Evolutionary conservation across 2,329 filamentous ascomycete species (phyloP).

Genomic region (Lachnellula cervina): DNA sequence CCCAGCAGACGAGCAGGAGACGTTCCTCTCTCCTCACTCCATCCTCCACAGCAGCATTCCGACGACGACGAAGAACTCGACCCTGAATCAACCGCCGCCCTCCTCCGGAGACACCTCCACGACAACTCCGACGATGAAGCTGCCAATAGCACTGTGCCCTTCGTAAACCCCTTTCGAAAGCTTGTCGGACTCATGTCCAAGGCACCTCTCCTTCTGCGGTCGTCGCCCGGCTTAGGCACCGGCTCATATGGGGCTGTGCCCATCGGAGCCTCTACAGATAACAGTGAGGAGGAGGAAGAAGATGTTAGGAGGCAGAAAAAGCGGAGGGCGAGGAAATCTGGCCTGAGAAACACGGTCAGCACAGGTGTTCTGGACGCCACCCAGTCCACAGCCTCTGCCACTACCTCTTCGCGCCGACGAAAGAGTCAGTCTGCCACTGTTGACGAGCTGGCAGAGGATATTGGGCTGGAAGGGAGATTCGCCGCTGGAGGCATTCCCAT

Average conservation of each 20-base stretch:
- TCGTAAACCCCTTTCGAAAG: slow-evolving; percentile 18
- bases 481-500: slow-evolving; percentile 21
- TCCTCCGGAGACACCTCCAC: slow-evolving; percentile 22
- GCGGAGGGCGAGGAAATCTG: slow-evolving; percentile 24
- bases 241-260: slow-evolving; percentile 58
- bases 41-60: slow-evolving; percentile 1
- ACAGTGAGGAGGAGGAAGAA: slow-evolving; percentile 30
- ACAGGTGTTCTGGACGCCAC: slow-evolving; percentile 5
- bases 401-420: slow-evolving; percentile 4
- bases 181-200: slow-evolving; percentile 36
- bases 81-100: slow-evolving; percentile 24
- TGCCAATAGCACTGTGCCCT: slow-evolving; percentile 1
- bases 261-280: slow-evolving; percentile 36
- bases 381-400: slow-evolving; percentile 7
- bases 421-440: slow-evolving; percentile 1
- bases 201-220: slow-evolving; percentile 53
- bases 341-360: slow-evolving; percentile 25
- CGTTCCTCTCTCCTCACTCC: slow-evolving; percentile 21
- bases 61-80: slow-evolving; percentile 21
- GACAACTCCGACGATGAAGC: slow-evolving; percentile 10
- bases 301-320: slow-evolving; percentile 18
- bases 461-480: slow-evolving; percentile 21
- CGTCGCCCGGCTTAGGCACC: slow-evolving; percentile 55
- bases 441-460: slow-evolving; percentile 17
- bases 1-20: slow-evolving; percentile 8